Evolutionary conservation across 192 early-diverging fungal genomes (phyloP).

Genomic region (Coemansia sp.): DNA sequence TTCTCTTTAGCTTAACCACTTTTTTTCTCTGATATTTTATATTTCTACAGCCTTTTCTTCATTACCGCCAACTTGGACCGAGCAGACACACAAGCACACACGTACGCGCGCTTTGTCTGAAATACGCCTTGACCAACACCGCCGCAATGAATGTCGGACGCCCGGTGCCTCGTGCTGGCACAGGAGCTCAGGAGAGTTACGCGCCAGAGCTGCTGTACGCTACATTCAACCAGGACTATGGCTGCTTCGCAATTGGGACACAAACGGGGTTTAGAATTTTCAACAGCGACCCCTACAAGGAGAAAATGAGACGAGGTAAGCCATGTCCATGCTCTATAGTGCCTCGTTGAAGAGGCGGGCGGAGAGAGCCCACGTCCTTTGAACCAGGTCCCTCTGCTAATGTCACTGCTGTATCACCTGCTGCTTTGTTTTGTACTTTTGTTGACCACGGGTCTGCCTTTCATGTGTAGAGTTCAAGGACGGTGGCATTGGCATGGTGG

Average conservation of each 20-base stretch:
- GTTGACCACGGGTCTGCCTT: neutral
- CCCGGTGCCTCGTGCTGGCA: constrained; percentile 35
- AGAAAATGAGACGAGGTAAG: constrained; percentile 71
- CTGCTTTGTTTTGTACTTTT: neutral
- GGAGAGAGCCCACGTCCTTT: neutral
- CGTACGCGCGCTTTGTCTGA: neutral
- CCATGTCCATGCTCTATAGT: neutral
- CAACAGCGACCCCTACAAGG: constrained; percentile 81
- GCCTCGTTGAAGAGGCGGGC: neutral
- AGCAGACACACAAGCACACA: no score
- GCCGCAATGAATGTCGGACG: constrained; percentile 49
- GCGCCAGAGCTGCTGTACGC: constrained; percentile 69
- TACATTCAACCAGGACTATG: constrained; percentile 83
- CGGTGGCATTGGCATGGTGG: constrained; percentile 79
- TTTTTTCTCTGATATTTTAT: neutral
- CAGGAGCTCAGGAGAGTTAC: constrained; percentile 43
- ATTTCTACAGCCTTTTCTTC: neutral
- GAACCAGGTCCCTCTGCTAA: neutral
- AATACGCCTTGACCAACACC: neutral
- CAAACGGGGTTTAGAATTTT: constrained; percentile 84
- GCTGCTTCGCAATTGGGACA: constrained; percentile 81
- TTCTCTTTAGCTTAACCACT: neutral
- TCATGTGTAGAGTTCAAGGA: constrained; percentile 69
- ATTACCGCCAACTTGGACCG: neutral
- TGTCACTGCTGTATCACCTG: neutral